Percentiles rank a stretch among this genome's conserved stretches.
Evolutionary conservation across 2,329 filamentous ascomycete species (phyloP).

Genomic region (Ceratocystis variospora): DNA sequence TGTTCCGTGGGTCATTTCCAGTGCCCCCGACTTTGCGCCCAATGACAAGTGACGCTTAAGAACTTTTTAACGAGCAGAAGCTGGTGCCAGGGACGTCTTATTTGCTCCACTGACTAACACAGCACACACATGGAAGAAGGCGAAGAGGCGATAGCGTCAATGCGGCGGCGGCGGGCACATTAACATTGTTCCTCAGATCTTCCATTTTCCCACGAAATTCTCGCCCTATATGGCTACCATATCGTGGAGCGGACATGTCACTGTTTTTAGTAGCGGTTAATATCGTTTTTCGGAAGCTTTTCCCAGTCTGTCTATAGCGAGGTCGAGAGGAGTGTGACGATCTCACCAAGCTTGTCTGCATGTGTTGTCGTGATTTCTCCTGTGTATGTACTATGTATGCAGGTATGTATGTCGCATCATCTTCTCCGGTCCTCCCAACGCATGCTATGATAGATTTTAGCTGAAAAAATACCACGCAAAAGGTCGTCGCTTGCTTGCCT

Average conservation of each 20-base stretch:
- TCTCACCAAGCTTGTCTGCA: background rate
- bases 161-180: background rate
- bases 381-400: background rate
- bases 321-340: background rate
- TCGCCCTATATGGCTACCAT: background rate
- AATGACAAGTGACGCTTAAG: background rate
- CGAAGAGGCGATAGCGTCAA: background rate
- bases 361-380: background rate
- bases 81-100: background rate
- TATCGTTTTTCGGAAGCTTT: conserved; percentile 1
- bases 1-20: background rate
- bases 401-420: background rate
- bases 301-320: background rate
- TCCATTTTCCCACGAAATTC: background rate
- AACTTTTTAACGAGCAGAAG: background rate
- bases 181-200: background rate
- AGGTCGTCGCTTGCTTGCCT: background rate
- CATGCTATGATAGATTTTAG: background rate
- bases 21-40: background rate
- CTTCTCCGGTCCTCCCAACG: background rate
- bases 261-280: background rate
- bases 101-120: background rate
- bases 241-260: background rate
- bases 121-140: background rate
- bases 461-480: background rate